Evolutionary conservation across 441 rosid species (phyloP).

Genomic region (Geranium incanum): DNA sequence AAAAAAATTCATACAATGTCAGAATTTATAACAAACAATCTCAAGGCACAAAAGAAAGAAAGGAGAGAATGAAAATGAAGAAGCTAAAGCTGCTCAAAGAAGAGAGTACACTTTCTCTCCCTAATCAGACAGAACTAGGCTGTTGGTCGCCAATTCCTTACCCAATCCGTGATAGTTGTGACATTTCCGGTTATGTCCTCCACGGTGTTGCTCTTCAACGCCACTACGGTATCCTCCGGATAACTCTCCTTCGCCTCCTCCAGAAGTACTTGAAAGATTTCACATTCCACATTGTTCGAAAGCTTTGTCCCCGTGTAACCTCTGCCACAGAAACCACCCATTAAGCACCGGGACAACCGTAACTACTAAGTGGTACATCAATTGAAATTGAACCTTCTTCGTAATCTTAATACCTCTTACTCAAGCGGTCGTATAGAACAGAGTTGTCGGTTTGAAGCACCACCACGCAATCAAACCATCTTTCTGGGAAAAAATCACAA

Average conservation of each 20-base stretch:
- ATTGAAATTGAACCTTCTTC: neutral
- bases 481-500: conserved; percentile 79
- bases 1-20: too few species aligned
- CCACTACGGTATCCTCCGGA: conserved; percentile 42
- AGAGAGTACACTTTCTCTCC: too few species aligned
- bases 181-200: conserved; percentile 64
- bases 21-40: too few species aligned
- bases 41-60: too few species aligned
- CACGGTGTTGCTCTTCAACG: conserved; percentile 52
- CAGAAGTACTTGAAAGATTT: conserved; percentile 64
- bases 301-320: conserved; percentile 72
- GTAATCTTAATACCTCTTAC: conserved; percentile 46
- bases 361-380: conserved; percentile 9
- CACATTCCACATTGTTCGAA: conserved; percentile 74
- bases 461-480: conserved; percentile 79
- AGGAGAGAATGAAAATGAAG: too few species aligned
- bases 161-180: conserved; percentile 52
- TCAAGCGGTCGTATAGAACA: conserved; percentile 65
- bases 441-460: conserved; percentile 84
- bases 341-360: conserved; percentile 6
- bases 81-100: too few species aligned
- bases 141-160: conserved; percentile 47
- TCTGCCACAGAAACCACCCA: conserved; percentile 29
- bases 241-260: conserved; percentile 92
- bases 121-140: conserved; percentile 9